phyloP scores from a whole-genome alignment of 2,329 filamentous ascomycete species.

The Chaetomium strumarium region DNA sequence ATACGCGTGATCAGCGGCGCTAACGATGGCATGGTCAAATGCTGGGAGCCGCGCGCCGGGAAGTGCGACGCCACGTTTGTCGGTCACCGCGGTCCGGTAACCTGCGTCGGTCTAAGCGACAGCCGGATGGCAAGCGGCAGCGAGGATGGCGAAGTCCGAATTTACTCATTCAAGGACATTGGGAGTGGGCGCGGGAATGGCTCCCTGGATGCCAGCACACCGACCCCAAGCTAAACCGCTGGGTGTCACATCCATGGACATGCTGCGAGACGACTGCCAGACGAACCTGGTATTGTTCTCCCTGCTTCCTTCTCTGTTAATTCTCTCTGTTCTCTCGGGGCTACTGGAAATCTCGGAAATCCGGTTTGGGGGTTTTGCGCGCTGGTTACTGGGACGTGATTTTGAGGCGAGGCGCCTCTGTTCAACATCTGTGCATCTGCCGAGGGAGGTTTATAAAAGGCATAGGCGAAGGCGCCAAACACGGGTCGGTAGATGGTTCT shows the following conservation, averaged over 20 bases:
- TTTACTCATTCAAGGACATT: constrained; percentile 68
- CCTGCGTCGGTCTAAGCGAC: constrained; percentile 87
- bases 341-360: neutral
- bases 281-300: neutral
- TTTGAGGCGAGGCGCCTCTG: neutral
- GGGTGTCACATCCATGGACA: neutral
- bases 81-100: constrained; percentile 85
- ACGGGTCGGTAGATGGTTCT: neutral
- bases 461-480: constrained; percentile 1
- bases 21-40: constrained; percentile 92
- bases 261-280: neutral
- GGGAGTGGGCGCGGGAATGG: constrained; percentile 24
- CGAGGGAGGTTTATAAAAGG: constrained; percentile 1
- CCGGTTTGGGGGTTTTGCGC: neutral
- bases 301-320: neutral
- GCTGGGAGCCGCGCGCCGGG: constrained; percentile 87
- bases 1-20: constrained; percentile 82
- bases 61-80: constrained; percentile 90
- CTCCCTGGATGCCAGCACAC: neutral
- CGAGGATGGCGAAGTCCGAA: constrained; percentile 84
- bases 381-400: neutral
- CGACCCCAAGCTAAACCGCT: neutral
- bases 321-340: neutral
- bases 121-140: constrained; percentile 84
- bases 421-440: neutral